These are phyloP conservation scores for Penicillium corylophilum DNA, from an alignment of 2,329 filamentous ascomycete species.

Conservation along the genomic window DNA sequence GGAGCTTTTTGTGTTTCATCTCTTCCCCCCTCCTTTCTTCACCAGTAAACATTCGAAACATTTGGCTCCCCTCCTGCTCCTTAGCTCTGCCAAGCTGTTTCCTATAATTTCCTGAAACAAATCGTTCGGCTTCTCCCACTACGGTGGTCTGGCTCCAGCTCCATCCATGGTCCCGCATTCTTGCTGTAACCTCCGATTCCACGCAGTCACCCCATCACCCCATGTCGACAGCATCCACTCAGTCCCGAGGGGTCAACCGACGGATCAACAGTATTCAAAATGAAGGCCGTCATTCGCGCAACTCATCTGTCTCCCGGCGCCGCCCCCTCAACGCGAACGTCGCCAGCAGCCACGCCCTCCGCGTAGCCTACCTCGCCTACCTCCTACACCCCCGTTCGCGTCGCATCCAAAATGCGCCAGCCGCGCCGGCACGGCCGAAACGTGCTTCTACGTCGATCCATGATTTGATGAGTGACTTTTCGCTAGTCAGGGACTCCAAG, in stretches of 20 bases:
- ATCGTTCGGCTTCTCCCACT: neutral
- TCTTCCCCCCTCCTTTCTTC: constrained; percentile 14
- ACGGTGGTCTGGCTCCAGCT: constrained; percentile 25
- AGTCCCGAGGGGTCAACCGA: constrained; percentile 47
- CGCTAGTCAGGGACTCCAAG: constrained; percentile 64
- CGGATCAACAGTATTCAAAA: constrained; percentile 49
- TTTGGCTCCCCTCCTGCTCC: constrained; percentile 7
- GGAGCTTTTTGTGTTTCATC: constrained; percentile 19
- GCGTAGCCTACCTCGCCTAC: constrained; percentile 88
- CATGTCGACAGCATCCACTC: constrained; percentile 51
- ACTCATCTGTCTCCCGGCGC: constrained; percentile 43
- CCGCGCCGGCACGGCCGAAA: constrained; percentile 63
- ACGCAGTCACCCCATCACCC: constrained; percentile 25
- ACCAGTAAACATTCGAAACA: constrained; percentile 16
- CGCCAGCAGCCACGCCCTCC: constrained; percentile 86
- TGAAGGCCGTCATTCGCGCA: constrained; percentile 43
- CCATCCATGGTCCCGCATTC: constrained; percentile 37
- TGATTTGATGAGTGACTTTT: constrained; percentile 87
- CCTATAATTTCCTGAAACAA: neutral
- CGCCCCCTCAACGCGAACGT: constrained; percentile 62
- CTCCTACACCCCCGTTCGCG: constrained; percentile 88
- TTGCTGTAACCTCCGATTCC: constrained; percentile 24
- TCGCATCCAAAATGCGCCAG: constrained; percentile 78
- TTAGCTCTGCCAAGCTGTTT: constrained; percentile 8
- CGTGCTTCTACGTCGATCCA: constrained; percentile 71